Percentiles rank a stretch among this genome's conserved stretches.
These are phyloP conservation scores for Botryosphaeria dothidea DNA, from an alignment of 2,329 filamentous ascomycete genomes.

Conservation along the genomic window DNA sequence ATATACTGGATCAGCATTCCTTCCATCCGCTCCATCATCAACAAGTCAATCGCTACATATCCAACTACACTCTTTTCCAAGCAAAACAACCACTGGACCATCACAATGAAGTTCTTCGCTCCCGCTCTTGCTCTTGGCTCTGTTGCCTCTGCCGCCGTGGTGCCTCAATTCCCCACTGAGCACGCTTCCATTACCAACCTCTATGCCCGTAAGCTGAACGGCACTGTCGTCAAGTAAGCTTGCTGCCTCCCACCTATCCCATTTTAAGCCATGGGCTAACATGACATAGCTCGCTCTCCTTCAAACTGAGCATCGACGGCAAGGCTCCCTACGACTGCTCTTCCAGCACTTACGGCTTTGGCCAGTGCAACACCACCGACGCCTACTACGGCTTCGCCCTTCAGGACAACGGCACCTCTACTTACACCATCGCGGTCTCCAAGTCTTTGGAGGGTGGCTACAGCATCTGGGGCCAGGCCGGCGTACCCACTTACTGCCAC, in stretches of 20 bases:
- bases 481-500: conserved; percentile 10
- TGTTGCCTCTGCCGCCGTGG: conserved; percentile 1
- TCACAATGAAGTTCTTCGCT: conserved; percentile 42
- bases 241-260: no score
- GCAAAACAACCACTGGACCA: conserved; percentile 25
- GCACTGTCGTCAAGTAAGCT: conserved; percentile 9
- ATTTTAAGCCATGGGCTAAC: background rate
- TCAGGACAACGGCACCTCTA: conserved; percentile 1
- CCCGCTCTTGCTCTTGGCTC: conserved; percentile 22
- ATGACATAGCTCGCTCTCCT: background rate
- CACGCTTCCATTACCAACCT: conserved; percentile 12
- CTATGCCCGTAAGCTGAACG: conserved; percentile 14
- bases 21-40: background rate
- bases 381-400: conserved; percentile 11
- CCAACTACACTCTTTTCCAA: background rate
- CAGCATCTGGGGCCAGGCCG: conserved; percentile 7
- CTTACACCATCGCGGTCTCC: conserved; percentile 12
- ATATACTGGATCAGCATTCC: background rate
- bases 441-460: background rate
- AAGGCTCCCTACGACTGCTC: conserved; percentile 3
- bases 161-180: conserved; percentile 5
- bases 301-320: conserved; percentile 9
- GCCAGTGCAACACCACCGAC: conserved; percentile 1
- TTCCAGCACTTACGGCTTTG: background rate
- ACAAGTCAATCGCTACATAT: background rate